These are phyloP conservation scores for Leccinum angustisporum DNA, from an alignment of 1,284 basidiomycete species.

Conservation along the genomic window DNA sequence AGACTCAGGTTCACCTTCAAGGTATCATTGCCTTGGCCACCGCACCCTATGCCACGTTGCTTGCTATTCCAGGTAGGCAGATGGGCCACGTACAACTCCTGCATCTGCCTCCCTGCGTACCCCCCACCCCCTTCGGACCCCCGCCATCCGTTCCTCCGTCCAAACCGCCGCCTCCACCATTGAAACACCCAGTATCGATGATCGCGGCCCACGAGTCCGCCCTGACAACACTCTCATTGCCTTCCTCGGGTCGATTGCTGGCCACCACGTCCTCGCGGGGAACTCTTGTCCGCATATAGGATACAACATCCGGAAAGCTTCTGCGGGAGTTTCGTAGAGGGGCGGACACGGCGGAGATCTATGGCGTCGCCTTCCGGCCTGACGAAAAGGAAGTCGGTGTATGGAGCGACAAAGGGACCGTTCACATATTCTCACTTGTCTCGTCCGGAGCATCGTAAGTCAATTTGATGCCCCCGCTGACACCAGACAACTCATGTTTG, in stretches of 20 bases:
- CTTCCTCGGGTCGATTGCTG: slow-evolving; percentile 76
- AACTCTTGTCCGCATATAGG: slow-evolving; percentile 90
- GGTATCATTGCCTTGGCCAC: slow-evolving; percentile 85
- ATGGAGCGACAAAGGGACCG: slow-evolving; percentile 96
- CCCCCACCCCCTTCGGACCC: slow-evolving; percentile 31
- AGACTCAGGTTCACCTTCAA: slow-evolving; percentile 35
- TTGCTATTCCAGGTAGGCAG: slow-evolving; percentile 87
- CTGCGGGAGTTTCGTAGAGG: slow-evolving; percentile 84
- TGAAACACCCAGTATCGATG: slow-evolving; percentile 73
- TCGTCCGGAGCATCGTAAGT: slow-evolving; percentile 66
- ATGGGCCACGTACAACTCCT: slow-evolving; percentile 89
- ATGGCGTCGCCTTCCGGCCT: slow-evolving; percentile 78
- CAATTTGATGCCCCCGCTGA: not conserved
- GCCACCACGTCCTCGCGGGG: slow-evolving; percentile 86
- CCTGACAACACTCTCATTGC: slow-evolving; percentile 76
- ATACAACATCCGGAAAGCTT: slow-evolving; percentile 72
- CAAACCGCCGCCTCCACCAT: slow-evolving; percentile 52
- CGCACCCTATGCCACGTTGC: slow-evolving; percentile 71
- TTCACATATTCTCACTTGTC: slow-evolving; percentile 84
- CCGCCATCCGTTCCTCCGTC: slow-evolving; percentile 38
- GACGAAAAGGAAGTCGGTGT: slow-evolving; percentile 82
- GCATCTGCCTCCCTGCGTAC: slow-evolving; percentile 76
- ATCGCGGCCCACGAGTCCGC: slow-evolving; percentile 84
- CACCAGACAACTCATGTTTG: slow-evolving; percentile 11
- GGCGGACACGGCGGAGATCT: slow-evolving; percentile 89